Percentiles rank a stretch among this genome's conserved stretches.
Conservation (phyloP, 176 grass and related monocot genomes). For the Carex parvula region DNA sequence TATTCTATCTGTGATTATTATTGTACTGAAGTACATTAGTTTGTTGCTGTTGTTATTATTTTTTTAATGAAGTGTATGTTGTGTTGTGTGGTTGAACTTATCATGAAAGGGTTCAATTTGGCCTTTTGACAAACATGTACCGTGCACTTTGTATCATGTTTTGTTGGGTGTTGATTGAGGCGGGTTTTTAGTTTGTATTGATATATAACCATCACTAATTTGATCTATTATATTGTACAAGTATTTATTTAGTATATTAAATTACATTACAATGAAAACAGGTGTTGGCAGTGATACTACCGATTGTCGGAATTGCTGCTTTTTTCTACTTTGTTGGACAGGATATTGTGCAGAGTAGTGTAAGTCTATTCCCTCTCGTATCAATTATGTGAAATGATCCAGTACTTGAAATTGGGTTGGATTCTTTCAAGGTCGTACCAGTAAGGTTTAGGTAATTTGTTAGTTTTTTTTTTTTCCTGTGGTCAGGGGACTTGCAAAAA, state of each 20-base stretch:
- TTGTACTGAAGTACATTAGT: neutral
- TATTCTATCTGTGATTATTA: neutral
- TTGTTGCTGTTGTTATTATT: neutral
- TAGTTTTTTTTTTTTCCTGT: neutral
- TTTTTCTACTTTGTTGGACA: conserved; percentile 76
- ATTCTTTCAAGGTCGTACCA: neutral
- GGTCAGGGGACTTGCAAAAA: neutral
- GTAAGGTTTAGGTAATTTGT: neutral
- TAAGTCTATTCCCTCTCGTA: conserved; percentile 35
- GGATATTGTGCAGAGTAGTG: conserved; percentile 72
- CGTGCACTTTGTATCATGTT: neutral
- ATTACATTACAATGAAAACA: conserved; percentile 25
- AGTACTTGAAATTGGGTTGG: neutral
- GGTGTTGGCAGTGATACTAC: conserved; percentile 68
- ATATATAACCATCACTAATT: neutral
- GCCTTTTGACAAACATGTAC: neutral
- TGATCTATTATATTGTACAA: conserved; percentile 1
- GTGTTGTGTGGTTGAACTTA: neutral
- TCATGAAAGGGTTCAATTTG: neutral
- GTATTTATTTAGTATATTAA: neutral
- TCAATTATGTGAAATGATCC: neutral
- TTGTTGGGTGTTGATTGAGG: neutral
- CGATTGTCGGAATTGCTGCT: conserved; percentile 66
- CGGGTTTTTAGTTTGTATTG: neutral
- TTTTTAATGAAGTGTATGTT: too few relatives aligned